phyloP scores from a whole-genome alignment of 371 early-diverging fungal genomes.

The Ordospora colligata region DNA sequence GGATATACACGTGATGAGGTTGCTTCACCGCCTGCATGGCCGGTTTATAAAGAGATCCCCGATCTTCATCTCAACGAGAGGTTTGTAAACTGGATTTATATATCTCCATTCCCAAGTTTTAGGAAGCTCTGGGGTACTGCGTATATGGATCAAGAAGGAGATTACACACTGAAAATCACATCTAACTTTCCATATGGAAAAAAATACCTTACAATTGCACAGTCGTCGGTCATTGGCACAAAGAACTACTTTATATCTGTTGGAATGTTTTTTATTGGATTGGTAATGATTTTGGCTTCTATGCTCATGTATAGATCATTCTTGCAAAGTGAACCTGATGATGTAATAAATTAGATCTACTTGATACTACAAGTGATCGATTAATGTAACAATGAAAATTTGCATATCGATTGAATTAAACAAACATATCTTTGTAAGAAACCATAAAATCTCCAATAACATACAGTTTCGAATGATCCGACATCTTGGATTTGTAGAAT shows the following conservation, averaged over 20 bases:
- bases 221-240: conserved; percentile 26
- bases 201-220: conserved; percentile 24
- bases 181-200: conserved; percentile 26
- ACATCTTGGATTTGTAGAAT: neutral
- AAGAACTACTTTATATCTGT: conserved; percentile 46
- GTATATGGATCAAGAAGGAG: conserved; percentile 21
- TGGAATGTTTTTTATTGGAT: conserved; percentile 35
- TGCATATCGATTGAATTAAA: neutral
- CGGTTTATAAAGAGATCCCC: conserved; percentile 63
- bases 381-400: neutral
- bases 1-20: conserved; percentile 62
- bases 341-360: neutral
- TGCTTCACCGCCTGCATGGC: conserved; percentile 59
- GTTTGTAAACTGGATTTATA: conserved; percentile 95
- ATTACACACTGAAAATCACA: conserved; percentile 41
- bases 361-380: neutral
- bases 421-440: neutral
- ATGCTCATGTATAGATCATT: neutral
- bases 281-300: conserved; percentile 8
- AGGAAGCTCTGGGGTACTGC: conserved; percentile 76
- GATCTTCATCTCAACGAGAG: conserved; percentile 69
- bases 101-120: conserved; percentile 82
- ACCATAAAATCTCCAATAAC: conserved; percentile 16
- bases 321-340: neutral
- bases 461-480: neutral